phyloP scores from a whole-genome alignment of 495 filamentous ascomycete genomes.

The Glonium stellatum region DNA sequence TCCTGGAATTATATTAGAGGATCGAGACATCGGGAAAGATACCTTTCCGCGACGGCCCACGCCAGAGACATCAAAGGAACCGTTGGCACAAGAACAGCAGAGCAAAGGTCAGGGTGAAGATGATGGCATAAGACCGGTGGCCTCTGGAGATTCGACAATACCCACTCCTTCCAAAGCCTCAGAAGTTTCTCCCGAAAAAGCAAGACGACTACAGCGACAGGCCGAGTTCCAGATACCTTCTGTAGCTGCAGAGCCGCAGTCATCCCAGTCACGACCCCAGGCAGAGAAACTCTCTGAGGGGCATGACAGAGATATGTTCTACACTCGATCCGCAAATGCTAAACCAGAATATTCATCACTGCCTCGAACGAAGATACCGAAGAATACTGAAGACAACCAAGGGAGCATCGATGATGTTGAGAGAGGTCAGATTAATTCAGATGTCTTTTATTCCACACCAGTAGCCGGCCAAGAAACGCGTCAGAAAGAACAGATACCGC shows the following conservation, averaged over 20 bases:
- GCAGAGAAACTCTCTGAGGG: conserved; percentile 35
- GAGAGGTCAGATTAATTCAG: conserved; percentile 48
- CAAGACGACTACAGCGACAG: conserved; percentile 44
- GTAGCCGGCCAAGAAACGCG: conserved; percentile 12
- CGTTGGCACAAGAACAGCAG: conserved; percentile 14
- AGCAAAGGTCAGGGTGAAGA: conserved; percentile 3
- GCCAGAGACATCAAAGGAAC: conserved; percentile 27
- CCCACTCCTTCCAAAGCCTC: conserved; percentile 12
- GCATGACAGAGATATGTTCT: conserved; percentile 52
- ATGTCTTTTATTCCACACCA: conserved; percentile 47
- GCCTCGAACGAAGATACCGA: conserved; percentile 54
- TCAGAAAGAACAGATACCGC: conserved; percentile 21
- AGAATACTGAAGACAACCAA: conserved; percentile 44
- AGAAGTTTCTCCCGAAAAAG: conserved; percentile 35
- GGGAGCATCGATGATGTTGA: conserved; percentile 31
- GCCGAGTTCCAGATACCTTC: conserved; percentile 53
- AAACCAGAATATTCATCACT: conserved; percentile 47
- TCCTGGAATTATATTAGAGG: conserved; percentile 8
- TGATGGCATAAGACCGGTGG: conserved; percentile 28
- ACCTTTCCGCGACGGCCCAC: conserved; percentile 17
- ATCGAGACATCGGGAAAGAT: conserved; percentile 15
- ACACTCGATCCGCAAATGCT: conserved; percentile 42
- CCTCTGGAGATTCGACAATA: conserved; percentile 33
- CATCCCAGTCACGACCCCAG: conserved; percentile 4
- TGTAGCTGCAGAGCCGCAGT: conserved; percentile 35